phyloP scores from a whole-genome alignment of 306 rosid genomes.

The Cucumis cinereus region DNA sequence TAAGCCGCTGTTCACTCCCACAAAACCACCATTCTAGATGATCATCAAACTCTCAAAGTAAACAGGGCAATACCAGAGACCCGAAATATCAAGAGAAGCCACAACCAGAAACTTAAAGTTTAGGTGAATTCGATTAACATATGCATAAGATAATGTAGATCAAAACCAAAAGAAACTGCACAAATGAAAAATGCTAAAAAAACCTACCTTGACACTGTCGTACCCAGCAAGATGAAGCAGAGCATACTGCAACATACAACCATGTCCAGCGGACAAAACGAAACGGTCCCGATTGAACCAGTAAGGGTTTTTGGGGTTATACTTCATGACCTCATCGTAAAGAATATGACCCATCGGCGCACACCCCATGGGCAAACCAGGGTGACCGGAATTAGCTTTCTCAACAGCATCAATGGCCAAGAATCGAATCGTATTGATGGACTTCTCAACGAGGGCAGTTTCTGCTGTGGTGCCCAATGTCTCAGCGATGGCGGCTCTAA shows the following conservation, averaged over 20 bases:
- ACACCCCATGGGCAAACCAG: constrained; percentile 96
- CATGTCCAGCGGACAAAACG: constrained; percentile 91
- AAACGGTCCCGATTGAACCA: constrained; percentile 98
- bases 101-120: neutral
- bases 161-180: neutral
- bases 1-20: neutral
- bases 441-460: constrained; percentile 51
- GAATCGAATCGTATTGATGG: constrained; percentile 87
- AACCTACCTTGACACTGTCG: constrained; percentile 67
- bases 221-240: constrained; percentile 90
- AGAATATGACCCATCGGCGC: constrained; percentile 92
- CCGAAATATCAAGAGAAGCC: neutral
- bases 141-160: neutral
- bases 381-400: constrained; percentile 94
- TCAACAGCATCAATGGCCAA: constrained; percentile 75
- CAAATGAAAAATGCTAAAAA: neutral
- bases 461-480: constrained; percentile 41
- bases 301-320: constrained; percentile 77
- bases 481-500: constrained; percentile 38
- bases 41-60: neutral
- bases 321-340: constrained; percentile 79
- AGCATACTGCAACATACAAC: constrained; percentile 94
- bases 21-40: neutral
- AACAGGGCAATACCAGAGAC: neutral
- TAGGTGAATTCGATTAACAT: neutral